These are phyloP conservation scores for Oryza meyeriana DNA, from an alignment of 176 grass and related monocot species.

Conservation along the genomic window DNA sequence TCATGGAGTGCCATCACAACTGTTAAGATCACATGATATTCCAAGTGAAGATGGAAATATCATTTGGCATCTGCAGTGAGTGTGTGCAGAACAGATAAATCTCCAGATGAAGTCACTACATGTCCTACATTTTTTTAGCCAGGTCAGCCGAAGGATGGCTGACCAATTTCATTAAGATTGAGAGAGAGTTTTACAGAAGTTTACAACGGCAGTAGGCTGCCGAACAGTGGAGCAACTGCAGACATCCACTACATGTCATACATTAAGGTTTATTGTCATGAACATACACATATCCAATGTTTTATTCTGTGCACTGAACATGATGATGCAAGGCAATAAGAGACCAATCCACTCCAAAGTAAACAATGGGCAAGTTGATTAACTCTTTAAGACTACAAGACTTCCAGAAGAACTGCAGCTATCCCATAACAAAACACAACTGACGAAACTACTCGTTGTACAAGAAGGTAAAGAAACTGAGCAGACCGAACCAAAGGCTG, in stretches of 20 bases:
- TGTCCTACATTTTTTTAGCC: too few relatives aligned
- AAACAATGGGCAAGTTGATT: constrained; percentile 25
- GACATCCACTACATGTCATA: constrained; percentile 3
- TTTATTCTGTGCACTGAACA: constrained; percentile 1
- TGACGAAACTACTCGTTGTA: constrained; percentile 37
- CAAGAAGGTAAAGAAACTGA: constrained; percentile 33
- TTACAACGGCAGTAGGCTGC: too few relatives aligned
- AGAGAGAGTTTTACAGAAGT: too few relatives aligned
- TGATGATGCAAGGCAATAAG: constrained; percentile 22
- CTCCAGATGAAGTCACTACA: neutral
- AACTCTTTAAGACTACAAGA: constrained; percentile 5
- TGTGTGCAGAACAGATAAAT: neutral
- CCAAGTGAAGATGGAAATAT: neutral
- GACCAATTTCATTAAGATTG: too few relatives aligned
- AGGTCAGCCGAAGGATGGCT: too few relatives aligned
- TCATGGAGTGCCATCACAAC: neutral
- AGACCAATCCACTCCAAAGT: constrained; percentile 19
- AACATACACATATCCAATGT: constrained; percentile 3
- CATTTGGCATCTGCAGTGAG: constrained; percentile 3
- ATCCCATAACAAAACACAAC: neutral
- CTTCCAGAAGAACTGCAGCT: constrained; percentile 11
- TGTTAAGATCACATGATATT: neutral
- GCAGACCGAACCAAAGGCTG: constrained; percentile 34
- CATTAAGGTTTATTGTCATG: constrained; percentile 29
- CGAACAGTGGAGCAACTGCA: too few relatives aligned